Conservation (phyloP, 2,329 filamentous ascomycete species). For the Epichloe amarillans region DNA sequence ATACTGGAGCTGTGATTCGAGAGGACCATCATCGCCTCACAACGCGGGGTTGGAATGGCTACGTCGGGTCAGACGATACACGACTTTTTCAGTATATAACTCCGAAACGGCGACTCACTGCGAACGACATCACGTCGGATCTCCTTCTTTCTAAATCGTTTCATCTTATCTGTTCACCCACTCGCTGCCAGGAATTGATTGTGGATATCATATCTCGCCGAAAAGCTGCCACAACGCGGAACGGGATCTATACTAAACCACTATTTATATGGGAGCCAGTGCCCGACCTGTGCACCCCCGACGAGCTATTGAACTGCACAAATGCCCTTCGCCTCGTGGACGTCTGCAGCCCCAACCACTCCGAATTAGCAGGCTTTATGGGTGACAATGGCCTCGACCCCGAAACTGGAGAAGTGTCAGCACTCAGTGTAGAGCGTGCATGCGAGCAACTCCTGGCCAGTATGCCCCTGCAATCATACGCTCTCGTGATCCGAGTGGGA, state of each 20-base stretch:
- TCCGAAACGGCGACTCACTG: constrained; percentile 69
- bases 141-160: constrained; percentile 65
- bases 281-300: constrained; percentile 70
- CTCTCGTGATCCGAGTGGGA: constrained; percentile 57
- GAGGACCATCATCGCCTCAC: constrained; percentile 55
- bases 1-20: constrained; percentile 59
- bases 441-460: constrained; percentile 50
- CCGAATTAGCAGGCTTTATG: constrained; percentile 81
- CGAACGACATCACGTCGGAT: constrained; percentile 50
- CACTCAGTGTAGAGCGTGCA: constrained; percentile 38
- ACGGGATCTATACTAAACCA: constrained; percentile 37
- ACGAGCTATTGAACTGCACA: constrained; percentile 50
- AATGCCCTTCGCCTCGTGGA: constrained; percentile 49
- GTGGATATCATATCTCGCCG: constrained; percentile 51
- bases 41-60: constrained; percentile 88
- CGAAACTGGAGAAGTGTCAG: constrained; percentile 39
- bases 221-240: constrained; percentile 22
- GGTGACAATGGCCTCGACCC: constrained; percentile 43
- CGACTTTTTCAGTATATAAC: constrained; percentile 78
- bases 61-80: constrained; percentile 55
- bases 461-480: constrained; percentile 51
- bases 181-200: constrained; percentile 64
- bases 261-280: constrained; percentile 93
- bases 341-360: constrained; percentile 67
- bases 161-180: constrained; percentile 75